Evolutionary conservation across 2,329 filamentous ascomycete species (phyloP).

Genomic region (Paracoccidioides brasiliensis): DNA sequence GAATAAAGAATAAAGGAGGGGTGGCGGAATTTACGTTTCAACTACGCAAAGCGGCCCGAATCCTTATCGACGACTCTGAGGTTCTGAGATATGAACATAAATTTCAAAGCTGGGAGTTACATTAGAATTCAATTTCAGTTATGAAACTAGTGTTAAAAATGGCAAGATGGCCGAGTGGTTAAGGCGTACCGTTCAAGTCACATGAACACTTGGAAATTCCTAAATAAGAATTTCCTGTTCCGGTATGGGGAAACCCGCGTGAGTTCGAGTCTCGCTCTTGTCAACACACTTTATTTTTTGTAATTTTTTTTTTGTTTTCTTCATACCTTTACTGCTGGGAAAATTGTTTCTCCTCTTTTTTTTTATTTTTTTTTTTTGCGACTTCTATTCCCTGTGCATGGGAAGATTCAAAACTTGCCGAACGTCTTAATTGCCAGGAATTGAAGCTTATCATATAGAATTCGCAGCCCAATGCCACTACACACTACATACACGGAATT

Average conservation of each 20-base stretch:
- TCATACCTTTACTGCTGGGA: not conserved
- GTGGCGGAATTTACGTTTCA: too few relatives aligned
- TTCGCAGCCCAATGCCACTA: too few relatives aligned
- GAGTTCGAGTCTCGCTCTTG: constrained; percentile 5
- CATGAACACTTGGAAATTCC: constrained; percentile 3
- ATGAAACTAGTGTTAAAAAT: not conserved
- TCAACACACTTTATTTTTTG: not conserved
- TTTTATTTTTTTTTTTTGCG: not conserved
- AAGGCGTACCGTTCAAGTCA: constrained; percentile 5
- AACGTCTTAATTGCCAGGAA: too few relatives aligned
- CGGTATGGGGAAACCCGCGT: constrained; percentile 4
- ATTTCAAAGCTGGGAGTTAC: too few relatives aligned
- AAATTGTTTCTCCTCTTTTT: not conserved
- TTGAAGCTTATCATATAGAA: too few relatives aligned
- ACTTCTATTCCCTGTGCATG: too few relatives aligned
- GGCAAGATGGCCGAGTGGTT: constrained; percentile 3
- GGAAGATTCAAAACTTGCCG: too few relatives aligned
- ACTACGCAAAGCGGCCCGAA: too few relatives aligned
- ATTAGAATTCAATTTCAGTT: not conserved
- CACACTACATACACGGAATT: too few relatives aligned
- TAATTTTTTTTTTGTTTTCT: not conserved
- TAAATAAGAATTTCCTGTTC: not conserved
- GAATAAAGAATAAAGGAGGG: too few relatives aligned
- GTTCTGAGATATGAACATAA: too few relatives aligned
- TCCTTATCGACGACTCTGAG: too few relatives aligned